These are phyloP conservation scores for Yarrowia galli DNA, from an alignment of 1,139 yeast genomes.

Conservation along the genomic window DNA sequence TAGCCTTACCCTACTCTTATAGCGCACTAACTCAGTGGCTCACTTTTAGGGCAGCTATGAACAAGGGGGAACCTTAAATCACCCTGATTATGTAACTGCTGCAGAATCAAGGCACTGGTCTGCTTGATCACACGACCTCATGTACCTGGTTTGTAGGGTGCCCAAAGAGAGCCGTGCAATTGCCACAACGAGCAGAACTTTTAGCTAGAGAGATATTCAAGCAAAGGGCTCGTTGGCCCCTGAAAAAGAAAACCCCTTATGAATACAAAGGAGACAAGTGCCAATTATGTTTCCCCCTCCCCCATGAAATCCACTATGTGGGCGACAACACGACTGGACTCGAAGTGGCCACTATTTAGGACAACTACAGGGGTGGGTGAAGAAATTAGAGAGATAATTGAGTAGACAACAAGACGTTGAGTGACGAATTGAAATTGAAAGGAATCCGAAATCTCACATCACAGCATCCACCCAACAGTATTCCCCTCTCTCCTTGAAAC, in stretches of 20 bases:
- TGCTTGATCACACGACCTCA: conserved; percentile 10
- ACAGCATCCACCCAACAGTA: background rate
- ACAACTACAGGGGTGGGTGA: background rate
- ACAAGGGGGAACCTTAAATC: conserved; percentile 11
- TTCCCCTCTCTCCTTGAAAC: conserved; percentile 12
- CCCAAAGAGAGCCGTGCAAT: background rate
- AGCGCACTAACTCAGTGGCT: background rate
- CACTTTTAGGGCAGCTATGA: background rate
- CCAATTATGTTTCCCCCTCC: conserved; percentile 13
- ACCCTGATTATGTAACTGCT: conserved; percentile 33
- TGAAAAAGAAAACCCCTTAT: background rate
- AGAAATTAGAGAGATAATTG: background rate
- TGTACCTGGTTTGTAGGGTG: background rate
- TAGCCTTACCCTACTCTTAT: background rate
- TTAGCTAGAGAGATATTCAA: background rate
- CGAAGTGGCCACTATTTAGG: background rate
- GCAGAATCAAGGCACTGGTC: conserved; percentile 36
- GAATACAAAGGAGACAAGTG: background rate
- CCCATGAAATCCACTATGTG: conserved; percentile 6
- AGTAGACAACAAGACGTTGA: too few relatives aligned
- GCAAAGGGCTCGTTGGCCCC: background rate
- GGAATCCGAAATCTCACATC: background rate
- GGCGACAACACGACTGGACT: background rate
- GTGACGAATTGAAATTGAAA: background rate
- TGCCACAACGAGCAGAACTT: background rate